Percentiles rank a stretch among this genome's conserved stretches.
Conservation (phyloP, 352 stramenopile genomes). For the Phytophthora niederhauseri region DNA sequence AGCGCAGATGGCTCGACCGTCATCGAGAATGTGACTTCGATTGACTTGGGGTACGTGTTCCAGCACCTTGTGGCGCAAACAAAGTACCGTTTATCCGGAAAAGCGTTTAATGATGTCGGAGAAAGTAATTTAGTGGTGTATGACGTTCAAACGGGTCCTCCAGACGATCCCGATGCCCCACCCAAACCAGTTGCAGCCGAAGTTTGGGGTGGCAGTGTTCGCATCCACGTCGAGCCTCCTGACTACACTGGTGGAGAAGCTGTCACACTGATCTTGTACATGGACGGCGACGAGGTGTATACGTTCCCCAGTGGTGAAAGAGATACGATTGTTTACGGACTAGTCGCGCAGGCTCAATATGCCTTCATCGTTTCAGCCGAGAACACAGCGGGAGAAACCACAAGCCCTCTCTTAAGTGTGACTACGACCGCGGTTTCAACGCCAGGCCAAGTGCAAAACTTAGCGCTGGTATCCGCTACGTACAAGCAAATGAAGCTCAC, state of each 20-base stretch:
- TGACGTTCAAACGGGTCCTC: slow-evolving; percentile 18
- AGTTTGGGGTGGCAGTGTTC: slow-evolving; percentile 36
- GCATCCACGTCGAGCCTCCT: slow-evolving; percentile 23
- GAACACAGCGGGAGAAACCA: slow-evolving; percentile 45
- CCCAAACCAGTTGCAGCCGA: slow-evolving; percentile 18
- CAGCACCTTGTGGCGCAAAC: slow-evolving; percentile 26
- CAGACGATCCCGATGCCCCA: slow-evolving; percentile 31
- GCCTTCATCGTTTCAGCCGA: slow-evolving; percentile 39
- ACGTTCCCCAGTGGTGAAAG: slow-evolving; percentile 28
- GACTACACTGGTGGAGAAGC: slow-evolving; percentile 51
- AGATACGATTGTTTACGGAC: slow-evolving; percentile 36
- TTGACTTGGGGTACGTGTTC: slow-evolving; percentile 21
- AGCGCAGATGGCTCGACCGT: background rate
- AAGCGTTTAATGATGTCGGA: slow-evolving; percentile 27
- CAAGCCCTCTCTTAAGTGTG: slow-evolving; percentile 25
- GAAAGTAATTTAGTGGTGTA: slow-evolving; percentile 21
- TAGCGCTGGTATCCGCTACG: slow-evolving; percentile 31
- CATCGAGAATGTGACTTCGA: slow-evolving; percentile 13
- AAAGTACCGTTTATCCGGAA: slow-evolving; percentile 32
- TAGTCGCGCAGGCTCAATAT: slow-evolving; percentile 48
- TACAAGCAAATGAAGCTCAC: slow-evolving; percentile 45
- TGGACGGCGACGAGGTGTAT: slow-evolving; percentile 19
- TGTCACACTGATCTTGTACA: slow-evolving; percentile 42
- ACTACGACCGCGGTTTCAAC: slow-evolving; percentile 43
- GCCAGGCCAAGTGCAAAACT: slow-evolving; percentile 37